Conservation (phyloP, 768 basidiomycete genomes). For the Lentinus brumalis region DNA sequence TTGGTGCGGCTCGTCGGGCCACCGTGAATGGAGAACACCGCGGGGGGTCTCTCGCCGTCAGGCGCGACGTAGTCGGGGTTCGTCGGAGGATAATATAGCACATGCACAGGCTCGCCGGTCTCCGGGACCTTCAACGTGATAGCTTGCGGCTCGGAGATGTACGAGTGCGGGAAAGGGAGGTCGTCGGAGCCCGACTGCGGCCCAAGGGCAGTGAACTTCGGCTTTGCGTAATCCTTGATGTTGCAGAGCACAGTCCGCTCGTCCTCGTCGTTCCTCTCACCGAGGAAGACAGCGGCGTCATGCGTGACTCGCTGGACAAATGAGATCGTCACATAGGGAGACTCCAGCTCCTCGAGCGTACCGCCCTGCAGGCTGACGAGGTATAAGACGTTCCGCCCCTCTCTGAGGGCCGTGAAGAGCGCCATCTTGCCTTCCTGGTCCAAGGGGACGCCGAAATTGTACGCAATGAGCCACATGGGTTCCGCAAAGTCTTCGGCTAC, state of each 20-base stretch:
- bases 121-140: constrained; percentile 43
- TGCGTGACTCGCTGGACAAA: constrained; percentile 38
- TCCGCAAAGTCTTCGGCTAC: constrained; percentile 56
- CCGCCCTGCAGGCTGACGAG: constrained; percentile 31
- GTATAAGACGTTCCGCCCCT: constrained; percentile 39
- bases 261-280: constrained; percentile 41
- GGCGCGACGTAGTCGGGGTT: constrained; percentile 62
- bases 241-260: constrained; percentile 41
- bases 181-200: constrained; percentile 28
- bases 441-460: constrained; percentile 48
- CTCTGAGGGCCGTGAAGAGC: constrained; percentile 36
- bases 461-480: constrained; percentile 58
- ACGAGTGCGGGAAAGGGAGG: constrained; percentile 28
- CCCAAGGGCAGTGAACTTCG: constrained; percentile 27
- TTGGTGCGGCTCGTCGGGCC: constrained; percentile 59
- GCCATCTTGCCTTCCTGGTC: constrained; percentile 35
- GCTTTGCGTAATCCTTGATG: constrained; percentile 23
- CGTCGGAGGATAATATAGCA: constrained; percentile 66
- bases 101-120: constrained; percentile 51
- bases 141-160: constrained; percentile 52
- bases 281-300: constrained; percentile 44
- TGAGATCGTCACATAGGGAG: constrained; percentile 45
- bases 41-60: constrained; percentile 64
- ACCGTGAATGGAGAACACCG: constrained; percentile 66
- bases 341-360: constrained; percentile 36